Conservation (phyloP, 306 rosid species). For the Glycine tomentella region DNA sequence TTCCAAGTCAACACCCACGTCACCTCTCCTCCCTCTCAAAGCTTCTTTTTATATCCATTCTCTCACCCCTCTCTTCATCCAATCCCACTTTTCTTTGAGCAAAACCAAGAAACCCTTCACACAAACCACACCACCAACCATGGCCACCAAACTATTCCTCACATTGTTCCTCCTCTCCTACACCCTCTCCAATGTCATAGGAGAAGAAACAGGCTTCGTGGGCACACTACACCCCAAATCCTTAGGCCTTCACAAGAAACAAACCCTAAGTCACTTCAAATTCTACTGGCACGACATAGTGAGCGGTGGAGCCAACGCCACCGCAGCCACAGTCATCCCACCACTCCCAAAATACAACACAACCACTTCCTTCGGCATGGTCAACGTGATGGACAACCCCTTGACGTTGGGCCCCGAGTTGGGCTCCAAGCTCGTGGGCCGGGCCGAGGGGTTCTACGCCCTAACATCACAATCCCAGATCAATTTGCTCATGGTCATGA, state of each 20-base stretch:
- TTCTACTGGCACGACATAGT: slow-evolving; percentile 71
- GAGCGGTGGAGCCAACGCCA: slow-evolving; percentile 37
- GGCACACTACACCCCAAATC: slow-evolving; percentile 44
- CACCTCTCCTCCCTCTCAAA: too few species aligned
- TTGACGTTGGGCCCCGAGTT: slow-evolving; percentile 48
- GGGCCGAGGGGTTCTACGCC: slow-evolving; percentile 64
- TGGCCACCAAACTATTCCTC: neutral
- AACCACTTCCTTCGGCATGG: slow-evolving; percentile 36
- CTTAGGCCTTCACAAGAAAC: slow-evolving; percentile 38
- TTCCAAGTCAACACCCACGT: too few species aligned
- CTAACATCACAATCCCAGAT: slow-evolving; percentile 51
- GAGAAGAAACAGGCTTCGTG: slow-evolving; percentile 41
- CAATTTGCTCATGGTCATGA: slow-evolving; percentile 59
- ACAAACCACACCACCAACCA: neutral
- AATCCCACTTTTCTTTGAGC: neutral
- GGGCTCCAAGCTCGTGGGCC: slow-evolving; percentile 50
- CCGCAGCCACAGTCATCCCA: slow-evolving; percentile 30
- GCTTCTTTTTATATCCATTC: neutral
- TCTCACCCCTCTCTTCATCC: neutral
- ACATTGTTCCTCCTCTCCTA: slow-evolving; percentile 7
- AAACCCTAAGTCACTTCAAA: slow-evolving; percentile 56
- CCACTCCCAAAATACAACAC: slow-evolving; percentile 38
- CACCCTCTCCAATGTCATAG: neutral
- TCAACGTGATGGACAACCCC: slow-evolving; percentile 43
- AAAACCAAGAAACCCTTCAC: neutral